Percentiles rank a stretch among this genome's conserved stretches.
These are phyloP conservation scores for slime mould (Dictyostelium discoideum) DNA, from an alignment of 78 protist species.

Conservation along the genomic window DNA sequence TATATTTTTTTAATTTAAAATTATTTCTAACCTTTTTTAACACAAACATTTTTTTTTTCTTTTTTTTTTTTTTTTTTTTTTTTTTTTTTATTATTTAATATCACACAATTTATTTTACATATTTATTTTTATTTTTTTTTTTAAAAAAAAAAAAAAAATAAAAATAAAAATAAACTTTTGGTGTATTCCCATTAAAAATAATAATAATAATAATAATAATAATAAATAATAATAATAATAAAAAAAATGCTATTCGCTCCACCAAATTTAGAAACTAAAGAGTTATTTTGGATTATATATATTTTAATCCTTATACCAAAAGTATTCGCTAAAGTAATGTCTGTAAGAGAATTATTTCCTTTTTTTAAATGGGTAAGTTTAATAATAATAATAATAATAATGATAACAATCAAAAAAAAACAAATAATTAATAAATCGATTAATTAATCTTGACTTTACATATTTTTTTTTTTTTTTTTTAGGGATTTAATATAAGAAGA, in stretches of 20 bases:
- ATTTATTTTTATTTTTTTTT: too few relatives aligned
- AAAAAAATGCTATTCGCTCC: constrained; percentile 8
- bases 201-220: too few relatives aligned
- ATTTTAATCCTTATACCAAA: constrained; percentile 39
- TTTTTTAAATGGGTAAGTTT: constrained; percentile 82
- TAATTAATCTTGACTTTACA: neutral
- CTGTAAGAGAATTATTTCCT: constrained; percentile 76
- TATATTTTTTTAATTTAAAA: too few relatives aligned
- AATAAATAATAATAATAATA: too few relatives aligned
- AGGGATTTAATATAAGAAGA: constrained; percentile 81
- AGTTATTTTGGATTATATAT: constrained; percentile 60
- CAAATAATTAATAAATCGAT: too few relatives aligned
- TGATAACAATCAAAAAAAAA: neutral
- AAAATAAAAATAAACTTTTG: neutral
- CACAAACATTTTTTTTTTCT: neutral
- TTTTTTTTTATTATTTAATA: too few relatives aligned
- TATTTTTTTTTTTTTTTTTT: neutral
- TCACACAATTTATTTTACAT: neutral
- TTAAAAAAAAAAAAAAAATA: too few relatives aligned
- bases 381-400: too few relatives aligned
- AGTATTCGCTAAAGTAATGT: constrained; percentile 28
- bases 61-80: too few relatives aligned
- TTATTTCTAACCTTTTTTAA: neutral
- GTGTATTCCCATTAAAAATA: neutral
- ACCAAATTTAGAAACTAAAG: constrained; percentile 46